phyloP scores from a whole-genome alignment of 441 rosid genomes.

The Aquilaria agallochum region DNA sequence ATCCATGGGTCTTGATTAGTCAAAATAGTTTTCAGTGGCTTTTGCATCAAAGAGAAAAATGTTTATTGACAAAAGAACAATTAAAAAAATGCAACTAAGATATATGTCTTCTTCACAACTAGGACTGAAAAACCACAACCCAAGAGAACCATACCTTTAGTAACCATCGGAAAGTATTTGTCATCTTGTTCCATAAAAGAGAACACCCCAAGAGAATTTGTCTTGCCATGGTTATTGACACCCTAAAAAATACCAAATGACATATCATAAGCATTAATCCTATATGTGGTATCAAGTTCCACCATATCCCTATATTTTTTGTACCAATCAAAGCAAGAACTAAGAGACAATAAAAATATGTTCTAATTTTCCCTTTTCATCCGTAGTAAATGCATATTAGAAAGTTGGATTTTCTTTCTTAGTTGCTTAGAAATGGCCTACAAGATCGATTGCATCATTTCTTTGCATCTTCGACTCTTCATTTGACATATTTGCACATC shows the following conservation, averaged over 20 bases:
- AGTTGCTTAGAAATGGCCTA: neutral
- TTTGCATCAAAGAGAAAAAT: neutral
- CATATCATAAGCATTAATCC: constrained; percentile 4
- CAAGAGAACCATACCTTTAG: neutral
- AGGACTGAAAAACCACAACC: neutral
- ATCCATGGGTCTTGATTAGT: constrained; percentile 1
- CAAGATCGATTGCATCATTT: neutral
- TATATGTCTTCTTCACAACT: too few relatives aligned
- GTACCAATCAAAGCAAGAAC: constrained; percentile 1
- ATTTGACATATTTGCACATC: neutral
- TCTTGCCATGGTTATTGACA: constrained; percentile 2
- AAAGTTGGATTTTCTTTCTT: neutral
- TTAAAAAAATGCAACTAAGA: neutral
- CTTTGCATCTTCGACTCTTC: neutral
- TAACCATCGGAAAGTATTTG: constrained; percentile 3
- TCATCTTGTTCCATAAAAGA: constrained; percentile 1
- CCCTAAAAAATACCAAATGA: constrained; percentile 2
- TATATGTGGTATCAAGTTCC: constrained; percentile 6
- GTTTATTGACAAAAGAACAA: neutral
- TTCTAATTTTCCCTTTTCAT: constrained; percentile 3
- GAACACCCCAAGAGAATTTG: constrained; percentile 7
- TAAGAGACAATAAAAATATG: neutral
- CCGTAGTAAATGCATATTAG: neutral
- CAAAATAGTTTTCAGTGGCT: neutral
- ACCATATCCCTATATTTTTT: constrained; percentile 1